These are phyloP conservation scores for Tricholoma flavovirens DNA, from an alignment of 768 basidiomycete genomes.

Conservation along the genomic window DNA sequence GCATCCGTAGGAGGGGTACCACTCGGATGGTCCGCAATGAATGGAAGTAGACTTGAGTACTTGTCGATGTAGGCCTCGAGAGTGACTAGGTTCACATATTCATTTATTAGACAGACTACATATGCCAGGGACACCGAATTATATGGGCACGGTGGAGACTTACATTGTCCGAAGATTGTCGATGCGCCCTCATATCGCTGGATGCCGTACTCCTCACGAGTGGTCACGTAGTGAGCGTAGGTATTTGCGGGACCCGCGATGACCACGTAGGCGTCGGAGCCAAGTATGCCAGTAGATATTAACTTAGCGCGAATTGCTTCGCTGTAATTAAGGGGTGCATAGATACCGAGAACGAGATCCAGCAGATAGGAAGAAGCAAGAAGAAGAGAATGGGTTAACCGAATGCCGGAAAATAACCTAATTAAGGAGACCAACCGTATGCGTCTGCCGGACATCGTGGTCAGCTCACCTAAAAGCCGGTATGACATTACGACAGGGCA, in stretches of 20 bases:
- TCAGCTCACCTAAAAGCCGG: slow-evolving; percentile 51
- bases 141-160: slow-evolving; percentile 20
- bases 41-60: slow-evolving; percentile 61
- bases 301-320: slow-evolving; percentile 62
- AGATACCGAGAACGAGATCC: not conserved
- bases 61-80: slow-evolving; percentile 79
- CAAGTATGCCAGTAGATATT: slow-evolving; percentile 58
- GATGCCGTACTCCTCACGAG: slow-evolving; percentile 64
- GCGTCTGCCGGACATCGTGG: slow-evolving; percentile 77
- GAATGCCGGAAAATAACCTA: slow-evolving; percentile 11
- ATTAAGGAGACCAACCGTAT: slow-evolving; percentile 46
- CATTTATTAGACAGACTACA: not conserved
- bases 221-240: slow-evolving; percentile 70
- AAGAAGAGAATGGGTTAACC: slow-evolving; percentile 13
- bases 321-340: slow-evolving; percentile 28
- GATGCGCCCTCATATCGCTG: slow-evolving; percentile 83
- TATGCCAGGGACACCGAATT: not conserved
- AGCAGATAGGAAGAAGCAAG: not conserved
- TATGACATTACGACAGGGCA: slow-evolving; percentile 7
- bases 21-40: slow-evolving; percentile 44
- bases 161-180: slow-evolving; percentile 71
- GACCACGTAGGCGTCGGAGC: slow-evolving; percentile 67
- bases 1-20: slow-evolving; percentile 56
- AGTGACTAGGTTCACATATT: slow-evolving; percentile 39
- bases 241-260: slow-evolving; percentile 80